phyloP scores from a whole-genome alignment of 495 filamentous ascomycete species.

The Bombardia bombarda region DNA sequence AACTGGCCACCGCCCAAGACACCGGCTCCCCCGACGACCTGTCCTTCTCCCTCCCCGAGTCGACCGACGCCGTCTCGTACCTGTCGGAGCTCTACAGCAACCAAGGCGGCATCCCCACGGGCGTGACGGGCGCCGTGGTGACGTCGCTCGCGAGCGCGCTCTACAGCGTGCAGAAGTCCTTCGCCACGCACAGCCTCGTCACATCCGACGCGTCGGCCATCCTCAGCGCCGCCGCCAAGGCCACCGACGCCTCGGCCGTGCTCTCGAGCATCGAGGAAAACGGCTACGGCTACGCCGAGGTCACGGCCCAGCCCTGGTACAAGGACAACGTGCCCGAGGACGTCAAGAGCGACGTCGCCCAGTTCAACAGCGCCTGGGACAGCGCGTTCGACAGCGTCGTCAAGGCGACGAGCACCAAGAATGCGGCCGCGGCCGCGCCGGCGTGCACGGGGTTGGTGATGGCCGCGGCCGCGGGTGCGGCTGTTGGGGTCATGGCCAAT shows the following conservation, averaged over 20 bases:
- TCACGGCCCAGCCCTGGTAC: slow-evolving; percentile 1
- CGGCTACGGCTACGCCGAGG: neutral
- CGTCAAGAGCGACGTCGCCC: slow-evolving; percentile 1
- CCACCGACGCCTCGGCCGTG: neutral
- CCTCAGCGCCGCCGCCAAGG: neutral
- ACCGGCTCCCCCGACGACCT: neutral
- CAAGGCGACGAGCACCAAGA: neutral
- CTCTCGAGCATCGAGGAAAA: neutral
- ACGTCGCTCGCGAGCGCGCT: neutral
- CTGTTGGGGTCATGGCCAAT: neutral
- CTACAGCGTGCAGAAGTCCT: neutral
- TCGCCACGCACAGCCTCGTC: neutral
- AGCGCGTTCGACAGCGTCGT: neutral
- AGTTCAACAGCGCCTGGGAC: neutral
- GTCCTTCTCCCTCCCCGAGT: neutral
- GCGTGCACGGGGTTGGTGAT: neutral
- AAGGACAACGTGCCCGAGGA: neutral
- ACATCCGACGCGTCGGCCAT: neutral
- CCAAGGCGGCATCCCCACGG: neutral
- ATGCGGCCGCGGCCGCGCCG: neutral
- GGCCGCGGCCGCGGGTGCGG: neutral
- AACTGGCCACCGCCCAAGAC: neutral
- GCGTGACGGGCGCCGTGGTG: neutral
- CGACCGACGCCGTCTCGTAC: neutral
- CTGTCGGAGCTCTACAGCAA: neutral